phyloP scores from a whole-genome alignment of 2,329 filamentous ascomycete genomes.

The Cordyceps fumosorosea region DNA sequence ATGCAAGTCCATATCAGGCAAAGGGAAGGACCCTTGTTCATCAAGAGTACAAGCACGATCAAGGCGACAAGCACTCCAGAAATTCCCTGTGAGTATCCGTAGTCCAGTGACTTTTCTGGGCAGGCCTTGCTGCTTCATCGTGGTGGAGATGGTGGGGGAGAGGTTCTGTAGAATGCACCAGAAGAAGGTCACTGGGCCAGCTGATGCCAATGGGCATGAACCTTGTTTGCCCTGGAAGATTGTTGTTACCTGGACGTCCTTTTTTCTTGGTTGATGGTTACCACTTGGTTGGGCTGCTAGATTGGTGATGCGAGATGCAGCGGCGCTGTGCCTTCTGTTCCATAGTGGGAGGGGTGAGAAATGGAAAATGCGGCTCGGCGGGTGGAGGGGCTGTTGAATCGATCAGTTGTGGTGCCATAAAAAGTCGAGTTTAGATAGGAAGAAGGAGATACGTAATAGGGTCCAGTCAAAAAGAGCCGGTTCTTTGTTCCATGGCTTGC shows the following conservation, averaged over 20 bases:
- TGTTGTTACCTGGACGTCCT: neutral
- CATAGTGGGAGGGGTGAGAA: neutral
- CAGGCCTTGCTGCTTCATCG: neutral
- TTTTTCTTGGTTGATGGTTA: neutral
- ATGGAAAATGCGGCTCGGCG: neutral
- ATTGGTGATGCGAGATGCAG: constrained; percentile 2
- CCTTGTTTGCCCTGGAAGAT: neutral
- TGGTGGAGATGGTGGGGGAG: neutral
- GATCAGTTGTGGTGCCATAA: neutral
- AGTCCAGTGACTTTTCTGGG: neutral
- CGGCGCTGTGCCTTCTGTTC: neutral
- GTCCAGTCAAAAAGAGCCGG: neutral
- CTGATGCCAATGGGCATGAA: neutral
- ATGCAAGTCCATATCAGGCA: too few species aligned
- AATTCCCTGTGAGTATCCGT: neutral
- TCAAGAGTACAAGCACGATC: too few species aligned
- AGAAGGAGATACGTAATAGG: neutral
- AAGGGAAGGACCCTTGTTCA: too few species aligned
- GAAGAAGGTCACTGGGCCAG: neutral
- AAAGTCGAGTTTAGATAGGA: neutral
- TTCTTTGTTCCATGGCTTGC: neutral
- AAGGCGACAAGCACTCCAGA: neutral
- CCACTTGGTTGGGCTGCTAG: neutral
- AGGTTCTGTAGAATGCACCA: neutral
- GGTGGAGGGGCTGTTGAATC: neutral